Evolutionary conservation across 495 filamentous ascomycete genomes (phyloP).

Genomic region (Schizothecium vesticola): DNA sequence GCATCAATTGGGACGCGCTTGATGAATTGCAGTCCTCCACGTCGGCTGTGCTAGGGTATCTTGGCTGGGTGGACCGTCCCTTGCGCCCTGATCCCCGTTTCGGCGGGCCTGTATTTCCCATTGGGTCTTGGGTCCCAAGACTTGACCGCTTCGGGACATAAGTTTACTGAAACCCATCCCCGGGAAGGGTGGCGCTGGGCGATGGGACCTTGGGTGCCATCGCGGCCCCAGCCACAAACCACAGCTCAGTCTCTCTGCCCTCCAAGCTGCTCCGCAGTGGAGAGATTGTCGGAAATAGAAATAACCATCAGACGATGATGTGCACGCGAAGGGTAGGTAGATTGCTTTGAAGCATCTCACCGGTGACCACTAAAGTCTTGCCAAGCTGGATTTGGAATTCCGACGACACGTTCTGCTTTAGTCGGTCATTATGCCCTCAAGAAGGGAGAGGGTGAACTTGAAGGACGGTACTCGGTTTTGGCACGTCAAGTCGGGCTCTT

Average conservation of each 20-base stretch:
- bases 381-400: not conserved
- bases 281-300: not conserved
- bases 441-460: not conserved
- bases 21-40: not conserved
- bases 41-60: not conserved
- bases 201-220: not conserved
- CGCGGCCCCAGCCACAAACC: not conserved
- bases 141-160: not conserved
- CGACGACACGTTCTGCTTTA: not conserved
- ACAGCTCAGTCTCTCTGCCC: not conserved
- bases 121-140: not conserved
- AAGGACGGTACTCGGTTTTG: not conserved
- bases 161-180: not conserved
- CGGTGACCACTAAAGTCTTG: not conserved
- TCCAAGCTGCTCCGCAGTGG: not conserved
- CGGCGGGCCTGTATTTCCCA: not conserved
- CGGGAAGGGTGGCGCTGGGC: not conserved
- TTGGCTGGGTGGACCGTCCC: not conserved
- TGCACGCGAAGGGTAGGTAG: not conserved
- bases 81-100: not conserved
- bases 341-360: not conserved
- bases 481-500: not conserved
- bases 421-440: not conserved
- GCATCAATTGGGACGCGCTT: not conserved
- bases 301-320: not conserved